Base-by-base conservation (phyloP, 306 rosid species). In the Parietaria judaica region DNA sequence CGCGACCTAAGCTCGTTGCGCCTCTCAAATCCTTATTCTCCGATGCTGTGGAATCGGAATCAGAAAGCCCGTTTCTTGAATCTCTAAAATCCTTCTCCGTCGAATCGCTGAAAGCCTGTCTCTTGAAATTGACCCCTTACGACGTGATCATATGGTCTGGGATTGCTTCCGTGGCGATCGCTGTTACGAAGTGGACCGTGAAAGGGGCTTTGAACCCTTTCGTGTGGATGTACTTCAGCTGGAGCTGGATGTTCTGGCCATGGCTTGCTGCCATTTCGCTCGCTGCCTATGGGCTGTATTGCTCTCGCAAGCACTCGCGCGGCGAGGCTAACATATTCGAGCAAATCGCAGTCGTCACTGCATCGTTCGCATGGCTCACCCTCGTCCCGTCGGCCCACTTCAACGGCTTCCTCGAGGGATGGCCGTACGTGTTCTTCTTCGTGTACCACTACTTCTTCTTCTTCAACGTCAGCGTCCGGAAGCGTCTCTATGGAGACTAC, bases 201-300 rank as follows among this genome's bases (percentile, higher is more conserved):
- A 82, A 80, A 74, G 63, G 69, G 72, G 68, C 81, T 13, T 44
- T 86, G 73, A 92, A 70, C 68, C 99, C 99, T 13, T 88, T 92
- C 56, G 82, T 88, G 73, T 92, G 98, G 96, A 88, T 88, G 96
- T 92, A 92, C 74, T 86, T 88, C 68, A 88, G 98, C 81, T 86
- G 96, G 98, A 79, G 79, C 51, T 92, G 98, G 96, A 12, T 86
- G 74, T 92, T 88, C 76, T 92, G 99, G 99, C 99, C 99, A 0
- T 84, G 95, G 95, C 41, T 74, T 61, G 67, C 79, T 52, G 95
- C 95, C 56, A 13, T 69, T 51, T 60, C 54, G 12, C 48, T 84
- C 56, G 90, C 84, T 36, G 66, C 71, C 59, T 92, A 83, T 53
- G 98, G 98, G 54, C 48, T 86, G 47, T 77, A 76, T 52, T 70